Percentiles rank a stretch among this genome's conserved stretches.
Conservation (phyloP, 768 basidiomycete genomes). For the Pholiota molesta region DNA sequence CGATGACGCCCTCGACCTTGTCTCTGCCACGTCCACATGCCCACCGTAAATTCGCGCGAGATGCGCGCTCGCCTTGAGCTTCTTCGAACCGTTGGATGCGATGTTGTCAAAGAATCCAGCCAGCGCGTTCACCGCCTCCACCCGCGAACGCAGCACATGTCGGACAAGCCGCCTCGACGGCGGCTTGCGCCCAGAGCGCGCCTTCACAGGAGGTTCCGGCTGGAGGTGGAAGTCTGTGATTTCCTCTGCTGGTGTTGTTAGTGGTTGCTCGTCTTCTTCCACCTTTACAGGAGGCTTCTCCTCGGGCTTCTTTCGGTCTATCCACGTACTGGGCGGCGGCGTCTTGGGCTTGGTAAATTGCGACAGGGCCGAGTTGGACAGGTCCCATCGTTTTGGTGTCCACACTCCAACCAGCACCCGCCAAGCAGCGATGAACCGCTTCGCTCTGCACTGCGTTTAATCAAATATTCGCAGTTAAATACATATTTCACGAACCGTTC, state of each 20-base stretch:
- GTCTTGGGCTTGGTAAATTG: constrained; percentile 69
- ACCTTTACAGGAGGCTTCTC: constrained; percentile 11
- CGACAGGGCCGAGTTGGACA: constrained; percentile 71
- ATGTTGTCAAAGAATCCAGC: constrained; percentile 73
- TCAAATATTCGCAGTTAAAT: background rate
- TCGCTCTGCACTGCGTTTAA: constrained; percentile 57
- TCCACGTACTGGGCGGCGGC: constrained; percentile 75
- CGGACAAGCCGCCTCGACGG: constrained; percentile 85
- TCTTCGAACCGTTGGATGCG: constrained; percentile 38
- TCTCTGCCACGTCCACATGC: constrained; percentile 33
- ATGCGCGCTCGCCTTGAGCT: constrained; percentile 48
- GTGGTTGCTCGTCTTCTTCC: constrained; percentile 14
- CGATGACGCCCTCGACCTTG: constrained; percentile 30
- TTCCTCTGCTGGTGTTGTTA: constrained; percentile 21
- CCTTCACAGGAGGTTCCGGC: constrained; percentile 45
- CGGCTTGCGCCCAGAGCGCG: constrained; percentile 47
- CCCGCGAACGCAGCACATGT: constrained; percentile 86
- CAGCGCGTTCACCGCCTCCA: constrained; percentile 78
- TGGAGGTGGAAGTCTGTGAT: constrained; percentile 27
- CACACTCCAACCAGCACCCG: constrained; percentile 95
- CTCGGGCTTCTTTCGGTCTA: constrained; percentile 48
- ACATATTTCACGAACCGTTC: constrained; percentile 57
- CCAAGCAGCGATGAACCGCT: constrained; percentile 93
- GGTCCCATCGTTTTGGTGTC: constrained; percentile 83
- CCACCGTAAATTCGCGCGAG: constrained; percentile 54